Conservation (phyloP, 306 rosid genomes). For the Styphnolobium japonicum region DNA sequence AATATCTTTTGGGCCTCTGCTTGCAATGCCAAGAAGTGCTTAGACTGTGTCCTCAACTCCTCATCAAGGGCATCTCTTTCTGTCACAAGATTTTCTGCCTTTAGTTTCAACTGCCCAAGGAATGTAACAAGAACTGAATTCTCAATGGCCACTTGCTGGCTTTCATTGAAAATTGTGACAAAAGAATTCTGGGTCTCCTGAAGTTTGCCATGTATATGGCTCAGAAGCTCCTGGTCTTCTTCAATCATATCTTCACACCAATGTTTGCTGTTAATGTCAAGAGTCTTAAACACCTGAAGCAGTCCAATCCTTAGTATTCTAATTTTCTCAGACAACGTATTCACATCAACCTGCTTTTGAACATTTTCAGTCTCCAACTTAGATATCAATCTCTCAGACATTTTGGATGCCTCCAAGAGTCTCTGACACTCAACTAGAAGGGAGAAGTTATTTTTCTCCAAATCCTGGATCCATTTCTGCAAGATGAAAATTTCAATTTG, state of each 20-base stretch:
- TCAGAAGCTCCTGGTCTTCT: constrained; percentile 51
- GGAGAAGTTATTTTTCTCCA: constrained; percentile 52
- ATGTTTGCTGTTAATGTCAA: constrained; percentile 33
- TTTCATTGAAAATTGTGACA: constrained; percentile 44
- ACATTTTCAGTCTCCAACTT: constrained; percentile 58
- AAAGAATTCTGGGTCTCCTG: constrained; percentile 44
- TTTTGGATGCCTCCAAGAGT: constrained; percentile 56
- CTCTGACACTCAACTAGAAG: constrained; percentile 57
- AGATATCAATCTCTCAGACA: constrained; percentile 52
- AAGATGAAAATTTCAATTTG: constrained; percentile 65
- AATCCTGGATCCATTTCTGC: constrained; percentile 57
- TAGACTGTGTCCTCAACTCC: constrained; percentile 48
- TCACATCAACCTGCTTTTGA: constrained; percentile 43
- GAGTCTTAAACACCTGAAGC: constrained; percentile 51
- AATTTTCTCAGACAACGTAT: constrained; percentile 48
- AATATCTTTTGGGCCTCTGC: constrained; percentile 36
- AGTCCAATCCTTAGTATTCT: constrained; percentile 57
- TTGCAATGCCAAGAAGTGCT: constrained; percentile 45
- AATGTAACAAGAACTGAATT: constrained; percentile 62
- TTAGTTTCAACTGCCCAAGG: constrained; percentile 58
- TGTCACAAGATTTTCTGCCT: constrained; percentile 39
- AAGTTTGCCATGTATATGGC: constrained; percentile 44
- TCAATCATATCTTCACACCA: constrained; percentile 29
- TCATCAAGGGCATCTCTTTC: constrained; percentile 52
- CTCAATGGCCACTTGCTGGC: constrained; percentile 54